Conservation (phyloP, 805 yeast genomes). For the Candida boidinii region DNA sequence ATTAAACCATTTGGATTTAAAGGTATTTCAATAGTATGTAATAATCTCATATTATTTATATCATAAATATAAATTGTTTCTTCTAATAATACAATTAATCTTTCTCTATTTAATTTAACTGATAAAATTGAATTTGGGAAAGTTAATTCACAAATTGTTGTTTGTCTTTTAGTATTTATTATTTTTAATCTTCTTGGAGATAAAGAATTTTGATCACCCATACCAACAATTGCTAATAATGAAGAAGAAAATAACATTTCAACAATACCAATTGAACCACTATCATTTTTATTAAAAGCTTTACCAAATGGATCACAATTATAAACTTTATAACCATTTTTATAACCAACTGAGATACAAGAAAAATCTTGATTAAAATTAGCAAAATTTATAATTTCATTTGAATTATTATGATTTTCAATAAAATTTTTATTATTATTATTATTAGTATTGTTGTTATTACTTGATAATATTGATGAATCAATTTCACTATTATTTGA, state of each 20-base stretch:
- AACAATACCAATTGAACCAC: conserved; percentile 67
- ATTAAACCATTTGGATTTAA: conserved; percentile 53
- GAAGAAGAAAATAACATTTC: conserved; percentile 92
- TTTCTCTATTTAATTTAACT: conserved; percentile 72
- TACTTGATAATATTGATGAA: too few relatives aligned
- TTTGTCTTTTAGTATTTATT: conserved; percentile 63
- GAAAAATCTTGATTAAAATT: conserved; percentile 83
- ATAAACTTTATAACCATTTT: conserved; percentile 61
- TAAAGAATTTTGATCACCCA: conserved; percentile 63
- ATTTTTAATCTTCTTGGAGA: conserved; percentile 82
- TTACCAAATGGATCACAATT: conserved; percentile 81
- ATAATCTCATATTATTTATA: conserved; percentile 76
- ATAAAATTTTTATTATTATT: not conserved
- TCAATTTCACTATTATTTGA: too few relatives aligned
- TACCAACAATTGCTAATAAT: conserved; percentile 74
- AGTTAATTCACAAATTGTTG: conserved; percentile 80
- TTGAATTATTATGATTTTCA: not conserved
- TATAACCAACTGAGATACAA: conserved; percentile 69
- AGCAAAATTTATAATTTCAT: conserved; percentile 34
- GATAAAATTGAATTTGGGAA: conserved; percentile 76
- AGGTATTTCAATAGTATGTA: conserved; percentile 64
- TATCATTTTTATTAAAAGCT: conserved; percentile 42
- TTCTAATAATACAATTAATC: conserved; percentile 73
- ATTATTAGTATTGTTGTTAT: too few relatives aligned
- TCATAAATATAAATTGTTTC: conserved; percentile 88